Evolutionary conservation across 371 early-diverging fungal species (phyloP).

Genomic region (Zancudomyces culisetae): DNA sequence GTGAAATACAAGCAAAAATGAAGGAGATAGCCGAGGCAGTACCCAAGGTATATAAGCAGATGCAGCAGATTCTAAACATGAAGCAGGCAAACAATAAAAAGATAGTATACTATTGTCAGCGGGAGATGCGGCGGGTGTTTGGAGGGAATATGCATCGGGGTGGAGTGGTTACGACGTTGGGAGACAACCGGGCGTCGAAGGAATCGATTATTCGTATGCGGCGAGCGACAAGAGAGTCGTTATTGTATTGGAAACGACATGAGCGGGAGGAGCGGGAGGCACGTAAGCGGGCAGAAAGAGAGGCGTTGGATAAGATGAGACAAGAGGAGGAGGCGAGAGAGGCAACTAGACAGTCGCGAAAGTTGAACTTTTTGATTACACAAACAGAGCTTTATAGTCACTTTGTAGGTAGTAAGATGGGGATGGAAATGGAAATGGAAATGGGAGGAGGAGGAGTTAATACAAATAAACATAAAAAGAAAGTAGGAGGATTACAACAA

Average conservation of each 20-base stretch:
- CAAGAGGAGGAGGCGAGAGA: slow-evolving; percentile 84
- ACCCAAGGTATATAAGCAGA: slow-evolving; percentile 18
- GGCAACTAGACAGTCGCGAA: slow-evolving; percentile 73
- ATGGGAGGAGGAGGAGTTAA: neutral
- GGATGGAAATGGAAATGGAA: slow-evolving; percentile 1
- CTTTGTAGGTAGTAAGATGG: slow-evolving; percentile 75
- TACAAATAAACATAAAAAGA: neutral
- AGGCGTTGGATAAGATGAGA: slow-evolving; percentile 58
- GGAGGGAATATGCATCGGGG: slow-evolving; percentile 5
- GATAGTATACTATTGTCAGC: slow-evolving; percentile 19
- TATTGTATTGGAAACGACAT: slow-evolving; percentile 74
- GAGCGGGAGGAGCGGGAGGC: slow-evolving; percentile 79
- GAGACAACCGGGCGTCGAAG: slow-evolving; percentile 15
- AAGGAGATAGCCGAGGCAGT: slow-evolving; percentile 12
- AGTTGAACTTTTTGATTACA: slow-evolving; percentile 88
- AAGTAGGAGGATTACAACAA: neutral
- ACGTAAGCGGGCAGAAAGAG: slow-evolving; percentile 76
- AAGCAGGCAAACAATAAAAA: slow-evolving; percentile 20
- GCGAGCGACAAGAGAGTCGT: slow-evolving; percentile 35
- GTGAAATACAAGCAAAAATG: neutral
- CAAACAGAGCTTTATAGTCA: slow-evolving; percentile 96
- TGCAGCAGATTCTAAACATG: slow-evolving; percentile 9
- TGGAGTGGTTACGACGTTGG: neutral
- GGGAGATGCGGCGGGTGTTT: slow-evolving; percentile 20
- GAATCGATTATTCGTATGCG: slow-evolving; percentile 17